phyloP scores from a whole-genome alignment of 768 basidiomycete species.

The Boletus bicolor region DNA sequence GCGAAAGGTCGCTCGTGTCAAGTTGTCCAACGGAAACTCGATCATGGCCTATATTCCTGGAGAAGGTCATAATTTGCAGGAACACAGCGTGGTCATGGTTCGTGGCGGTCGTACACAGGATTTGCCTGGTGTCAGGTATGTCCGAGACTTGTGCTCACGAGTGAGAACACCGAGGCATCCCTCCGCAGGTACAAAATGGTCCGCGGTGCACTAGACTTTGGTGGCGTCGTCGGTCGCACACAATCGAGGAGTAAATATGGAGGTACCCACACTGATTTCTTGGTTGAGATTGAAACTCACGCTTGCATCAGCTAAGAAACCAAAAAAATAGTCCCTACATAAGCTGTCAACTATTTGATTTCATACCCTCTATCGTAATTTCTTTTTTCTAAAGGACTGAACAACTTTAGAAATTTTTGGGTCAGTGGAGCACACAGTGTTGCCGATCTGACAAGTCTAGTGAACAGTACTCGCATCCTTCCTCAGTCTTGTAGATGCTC shows the following conservation, averaged over 20 bases:
- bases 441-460: background rate
- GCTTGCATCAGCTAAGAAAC: constrained; percentile 70
- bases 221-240: constrained; percentile 81
- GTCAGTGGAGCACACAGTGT: background rate
- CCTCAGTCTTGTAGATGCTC: background rate
- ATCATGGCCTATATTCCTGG: constrained; percentile 94
- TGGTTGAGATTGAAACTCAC: constrained; percentile 1
- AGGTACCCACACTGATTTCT: constrained; percentile 46
- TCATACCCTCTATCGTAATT: background rate
- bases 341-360: background rate
- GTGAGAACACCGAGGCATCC: background rate
- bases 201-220: constrained; percentile 88
- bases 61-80: constrained; percentile 97
- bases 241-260: constrained; percentile 89
- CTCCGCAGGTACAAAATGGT: constrained; percentile 84
- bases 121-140: constrained; percentile 93
- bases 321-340: constrained; percentile 58
- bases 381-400: background rate
- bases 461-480: background rate
- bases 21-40: constrained; percentile 83
- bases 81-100: constrained; percentile 94
- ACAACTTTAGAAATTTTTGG: background rate
- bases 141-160: constrained; percentile 3
- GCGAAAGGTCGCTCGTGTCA: constrained; percentile 93
- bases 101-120: constrained; percentile 95